Conservation (phyloP, 148 eudicot genomes). For the Chenopodium berlandieri region DNA sequence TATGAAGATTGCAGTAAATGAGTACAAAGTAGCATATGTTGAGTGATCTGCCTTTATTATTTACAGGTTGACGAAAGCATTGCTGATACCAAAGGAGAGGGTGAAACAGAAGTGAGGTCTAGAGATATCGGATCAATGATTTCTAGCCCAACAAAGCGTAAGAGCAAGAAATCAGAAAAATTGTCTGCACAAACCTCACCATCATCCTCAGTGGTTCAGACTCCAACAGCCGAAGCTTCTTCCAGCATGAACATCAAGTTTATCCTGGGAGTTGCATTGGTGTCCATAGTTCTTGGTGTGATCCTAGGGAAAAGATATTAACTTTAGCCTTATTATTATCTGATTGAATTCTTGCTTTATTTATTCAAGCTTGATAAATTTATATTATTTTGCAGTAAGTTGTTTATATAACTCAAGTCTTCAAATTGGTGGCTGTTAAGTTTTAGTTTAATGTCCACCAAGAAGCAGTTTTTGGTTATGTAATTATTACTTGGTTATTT, state of each 20-base stretch:
- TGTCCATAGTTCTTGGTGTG: slow-evolving; percentile 81
- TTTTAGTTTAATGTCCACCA: slow-evolving; percentile 20
- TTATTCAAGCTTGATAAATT: slow-evolving; percentile 2
- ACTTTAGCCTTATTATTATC: background rate
- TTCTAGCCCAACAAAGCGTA: slow-evolving; percentile 59
- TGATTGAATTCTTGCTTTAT: slow-evolving; percentile 7
- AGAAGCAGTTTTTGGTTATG: slow-evolving; percentile 11
- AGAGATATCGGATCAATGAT: slow-evolving; percentile 54
- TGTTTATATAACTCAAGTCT: slow-evolving; percentile 25
- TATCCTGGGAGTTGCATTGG: slow-evolving; percentile 68
- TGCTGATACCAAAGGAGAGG: slow-evolving; percentile 22
- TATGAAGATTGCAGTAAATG: background rate
- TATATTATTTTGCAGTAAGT: background rate
- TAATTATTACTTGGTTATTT: slow-evolving; percentile 16
- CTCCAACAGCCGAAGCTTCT: slow-evolving; percentile 42
- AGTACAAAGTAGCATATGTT: background rate
- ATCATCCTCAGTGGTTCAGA: slow-evolving; percentile 30
- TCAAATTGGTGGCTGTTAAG: slow-evolving; percentile 29
- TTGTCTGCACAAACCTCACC: slow-evolving; percentile 44
- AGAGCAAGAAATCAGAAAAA: slow-evolving; percentile 65
- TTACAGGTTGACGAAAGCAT: slow-evolving; percentile 36
- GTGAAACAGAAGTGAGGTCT: slow-evolving; percentile 52
- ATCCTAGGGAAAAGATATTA: slow-evolving; percentile 81
- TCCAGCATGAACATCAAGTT: slow-evolving; percentile 48
- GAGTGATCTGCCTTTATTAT: background rate